Evolutionary conservation across 176 grass and related monocot genomes (phyloP).

Genomic region (Bonia amplexicaulis): DNA sequence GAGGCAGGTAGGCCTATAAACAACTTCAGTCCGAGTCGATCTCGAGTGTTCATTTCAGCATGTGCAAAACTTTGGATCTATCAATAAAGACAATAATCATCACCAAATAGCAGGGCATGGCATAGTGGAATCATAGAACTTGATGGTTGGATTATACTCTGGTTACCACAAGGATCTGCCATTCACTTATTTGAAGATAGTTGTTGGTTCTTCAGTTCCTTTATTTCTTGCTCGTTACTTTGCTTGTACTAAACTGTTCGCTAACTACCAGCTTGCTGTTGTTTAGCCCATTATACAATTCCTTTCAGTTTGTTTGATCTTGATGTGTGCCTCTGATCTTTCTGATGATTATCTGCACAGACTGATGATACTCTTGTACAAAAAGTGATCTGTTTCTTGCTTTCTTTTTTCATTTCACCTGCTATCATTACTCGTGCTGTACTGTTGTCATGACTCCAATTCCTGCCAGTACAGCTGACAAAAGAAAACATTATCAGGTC

Average conservation of each 20-base stretch:
- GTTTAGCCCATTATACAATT: not conserved
- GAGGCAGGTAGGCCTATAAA: not conserved
- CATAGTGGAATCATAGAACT: not conserved
- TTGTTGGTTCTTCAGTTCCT: not conserved
- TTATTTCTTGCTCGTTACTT: not conserved
- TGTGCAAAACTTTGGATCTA: not conserved
- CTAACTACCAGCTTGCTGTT: not conserved
- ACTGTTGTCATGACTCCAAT: not conserved
- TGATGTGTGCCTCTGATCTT: not conserved
- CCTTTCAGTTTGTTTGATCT: slow-evolving; percentile 4
- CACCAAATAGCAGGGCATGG: not conserved
- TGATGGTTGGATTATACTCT: not conserved
- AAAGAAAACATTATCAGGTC: not conserved
- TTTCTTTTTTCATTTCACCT: not conserved
- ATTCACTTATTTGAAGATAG: not conserved
- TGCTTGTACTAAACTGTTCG: not conserved
- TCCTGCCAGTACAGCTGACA: not conserved
- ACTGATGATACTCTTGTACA: not conserved
- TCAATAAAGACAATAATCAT: not conserved
- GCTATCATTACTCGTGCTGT: not conserved
- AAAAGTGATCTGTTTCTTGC: not conserved
- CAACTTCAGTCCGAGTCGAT: not conserved
- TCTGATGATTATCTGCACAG: not conserved
- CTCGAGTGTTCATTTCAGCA: not conserved
- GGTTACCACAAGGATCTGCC: not conserved